Evolutionary conservation across 495 filamentous ascomycete genomes (phyloP), one percentile per base, ranked within the genome.

Genomic region (Aspergillus mulundensis): DNA sequence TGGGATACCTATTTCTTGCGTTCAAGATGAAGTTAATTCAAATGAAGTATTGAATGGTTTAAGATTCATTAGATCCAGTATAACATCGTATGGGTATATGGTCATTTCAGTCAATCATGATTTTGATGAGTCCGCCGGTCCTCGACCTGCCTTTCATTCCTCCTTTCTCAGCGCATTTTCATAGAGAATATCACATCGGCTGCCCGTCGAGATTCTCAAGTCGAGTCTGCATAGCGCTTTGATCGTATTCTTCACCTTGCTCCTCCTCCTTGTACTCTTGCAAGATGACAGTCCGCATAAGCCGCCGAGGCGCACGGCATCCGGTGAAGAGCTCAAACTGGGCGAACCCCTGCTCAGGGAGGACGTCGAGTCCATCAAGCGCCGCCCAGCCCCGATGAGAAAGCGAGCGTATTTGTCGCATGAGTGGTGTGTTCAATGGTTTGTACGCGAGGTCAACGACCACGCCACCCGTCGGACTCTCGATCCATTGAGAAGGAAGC

Each of bases 261-360:
- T 74, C 73, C 12, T 76, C 73, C 7, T 61, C 66, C 50, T 67
- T 65, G 49, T 74, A 76, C 45, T 76, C 70, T 43, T 73, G 63
- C 7, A 76, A 59, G 6, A 76, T 67, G 30, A 76, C 67, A 8
- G 64, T 70, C 7, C 73, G 68, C 88, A 93, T 91, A 7, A 88
- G 57, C 43, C 81, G 77, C 48, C 85, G 80, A 0, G 88, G 89
- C 18, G 88, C 88, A 61, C 86, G 80, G 20, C 88, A 78, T 1
- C 88, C 89, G 0, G 87, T 89, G 70, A 91, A 89, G 15, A 91
- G 69, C 65, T 91, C 88, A 62, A 91, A 93, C 25, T 89, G 87
- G 39, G 87, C 87, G 65, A 87, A 89, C 0, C 85, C 89, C 75
- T 90, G 88, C 69, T 91, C 88, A 0, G 84, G 82, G 2, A 93